Evolutionary conservation across 176 grass and related monocot species (phyloP).

Genomic region (Oryza meridionalis): DNA sequence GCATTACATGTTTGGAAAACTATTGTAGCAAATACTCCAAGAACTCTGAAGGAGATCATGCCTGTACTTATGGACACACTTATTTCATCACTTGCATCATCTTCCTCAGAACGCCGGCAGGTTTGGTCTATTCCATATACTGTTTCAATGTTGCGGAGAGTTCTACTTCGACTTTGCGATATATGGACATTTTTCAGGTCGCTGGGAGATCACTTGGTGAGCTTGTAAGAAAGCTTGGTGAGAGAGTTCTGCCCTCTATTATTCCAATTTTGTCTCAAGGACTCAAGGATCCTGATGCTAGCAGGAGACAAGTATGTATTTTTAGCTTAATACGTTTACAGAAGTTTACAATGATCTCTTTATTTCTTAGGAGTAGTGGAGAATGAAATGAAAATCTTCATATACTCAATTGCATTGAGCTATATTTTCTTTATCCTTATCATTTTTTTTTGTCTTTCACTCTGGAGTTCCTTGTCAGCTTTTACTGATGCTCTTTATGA

Average conservation of each 20-base stretch:
- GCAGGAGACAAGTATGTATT: slow-evolving; percentile 89
- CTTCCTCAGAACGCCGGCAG: slow-evolving; percentile 91
- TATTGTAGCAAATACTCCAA: slow-evolving; percentile 96
- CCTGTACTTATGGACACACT: slow-evolving; percentile 93
- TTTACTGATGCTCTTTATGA: slow-evolving; percentile 21
- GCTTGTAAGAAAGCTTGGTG: slow-evolving; percentile 97
- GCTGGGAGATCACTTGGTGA: slow-evolving; percentile 95
- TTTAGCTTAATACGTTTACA: slow-evolving; percentile 28
- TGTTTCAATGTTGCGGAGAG: slow-evolving; percentile 27
- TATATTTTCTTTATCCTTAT: background rate
- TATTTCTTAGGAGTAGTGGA: slow-evolving; percentile 34
- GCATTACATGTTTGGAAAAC: slow-evolving; percentile 98
- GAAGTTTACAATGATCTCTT: background rate
- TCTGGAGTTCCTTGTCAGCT: background rate
- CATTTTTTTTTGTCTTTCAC: background rate
- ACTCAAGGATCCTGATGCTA: slow-evolving; percentile 75
- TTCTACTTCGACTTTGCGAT: slow-evolving; percentile 21
- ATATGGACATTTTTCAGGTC: slow-evolving; percentile 59
- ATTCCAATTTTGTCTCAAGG: slow-evolving; percentile 94
- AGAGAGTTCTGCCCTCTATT: slow-evolving; percentile 94
- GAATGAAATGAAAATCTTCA: slow-evolving; percentile 1
- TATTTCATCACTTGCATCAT: slow-evolving; percentile 95
- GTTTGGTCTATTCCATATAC: slow-evolving; percentile 43
- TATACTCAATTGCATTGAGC: background rate
- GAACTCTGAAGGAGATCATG: slow-evolving; percentile 98